Evolutionary conservation across 2,329 filamentous ascomycete species (phyloP), one percentile per base, ranked within the genome.

Genomic region (Didymella lethalis): DNA sequence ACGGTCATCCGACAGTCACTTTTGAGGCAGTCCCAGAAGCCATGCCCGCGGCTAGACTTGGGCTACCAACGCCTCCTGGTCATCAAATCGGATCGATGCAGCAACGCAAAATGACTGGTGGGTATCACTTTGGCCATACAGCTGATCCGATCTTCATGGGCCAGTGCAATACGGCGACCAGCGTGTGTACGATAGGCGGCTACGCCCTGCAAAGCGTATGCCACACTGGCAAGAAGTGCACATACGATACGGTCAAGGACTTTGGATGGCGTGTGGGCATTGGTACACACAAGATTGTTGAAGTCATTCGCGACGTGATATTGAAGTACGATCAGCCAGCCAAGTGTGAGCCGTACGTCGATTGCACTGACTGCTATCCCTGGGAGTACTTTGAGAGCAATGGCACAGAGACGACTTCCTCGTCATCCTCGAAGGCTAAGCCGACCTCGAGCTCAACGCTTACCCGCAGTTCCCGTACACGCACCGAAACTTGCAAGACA

Each of bases 321-420:
- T 84, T 90, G 70, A 88, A 88, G 67, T 98, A 98, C 71, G 90
- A 96, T 62, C 80, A 83, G 3, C 91, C 96, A 0, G 90, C 95
- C 0, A 80, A 86, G 64, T 98, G 95, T 77, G 85, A 85, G 53
- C 83, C 85, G 29, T 93, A 94, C 7, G 84, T 87, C 51, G 83
- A 88, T 64, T 98, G 95, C 74, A 87, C 90, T 40, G 95, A 99
- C 75, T 98, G 94, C 71, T 91, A 87, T 57, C 88, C 90, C 55
- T 98, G 95, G 95, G 96, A 97, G 71, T 96, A 93, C 82, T 96
- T 92, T 72, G 90, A 93, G 77, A 96, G 93, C 75, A 97, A 97
- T 74, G 90, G 90, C 29, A 95, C 91, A 1, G 90, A 93, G 63
- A 85, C 83, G 1, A 92, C 88, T 0, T 90, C 89, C 2, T 74